Conservation (phyloP, 768 basidiomycete species). For the Pseudohyphozyma bogoriensis region DNA sequence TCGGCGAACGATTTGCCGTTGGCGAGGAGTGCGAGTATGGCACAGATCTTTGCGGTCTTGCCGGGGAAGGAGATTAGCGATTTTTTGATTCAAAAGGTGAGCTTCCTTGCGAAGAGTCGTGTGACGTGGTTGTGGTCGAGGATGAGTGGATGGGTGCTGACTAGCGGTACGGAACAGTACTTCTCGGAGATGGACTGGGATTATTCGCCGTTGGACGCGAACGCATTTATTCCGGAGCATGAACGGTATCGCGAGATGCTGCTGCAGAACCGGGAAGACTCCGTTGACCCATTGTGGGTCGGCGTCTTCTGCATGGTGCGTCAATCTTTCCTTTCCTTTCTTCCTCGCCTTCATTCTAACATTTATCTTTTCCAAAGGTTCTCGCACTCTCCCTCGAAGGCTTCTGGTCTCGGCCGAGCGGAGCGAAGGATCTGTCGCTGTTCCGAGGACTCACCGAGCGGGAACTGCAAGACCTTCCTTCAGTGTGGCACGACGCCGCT, state of each 20-base stretch:
- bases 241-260: constrained; percentile 21
- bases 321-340: neutral
- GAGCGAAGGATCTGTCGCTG: constrained; percentile 12
- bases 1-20: constrained; percentile 13
- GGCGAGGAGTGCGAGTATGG: constrained; percentile 10
- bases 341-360: neutral
- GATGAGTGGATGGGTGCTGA: neutral
- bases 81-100: constrained; percentile 8
- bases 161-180: neutral
- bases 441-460: constrained; percentile 21
- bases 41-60: constrained; percentile 22
- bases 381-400: constrained; percentile 29
- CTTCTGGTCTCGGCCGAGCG: constrained; percentile 20
- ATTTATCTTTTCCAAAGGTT: constrained; percentile 1
- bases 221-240: constrained; percentile 18
- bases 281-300: constrained; percentile 26
- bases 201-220: constrained; percentile 15
- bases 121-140: too few relatives aligned
- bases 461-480: constrained; percentile 20
- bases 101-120: neutral
- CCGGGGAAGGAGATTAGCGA: constrained; percentile 17
- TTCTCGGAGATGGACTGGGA: constrained; percentile 26
- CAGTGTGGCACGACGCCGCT: constrained; percentile 27
- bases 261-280: constrained; percentile 5
- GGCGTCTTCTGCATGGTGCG: constrained; percentile 25